phyloP scores from a whole-genome alignment of 2,329 filamentous ascomycete species.

The Claviceps citrina region DNA sequence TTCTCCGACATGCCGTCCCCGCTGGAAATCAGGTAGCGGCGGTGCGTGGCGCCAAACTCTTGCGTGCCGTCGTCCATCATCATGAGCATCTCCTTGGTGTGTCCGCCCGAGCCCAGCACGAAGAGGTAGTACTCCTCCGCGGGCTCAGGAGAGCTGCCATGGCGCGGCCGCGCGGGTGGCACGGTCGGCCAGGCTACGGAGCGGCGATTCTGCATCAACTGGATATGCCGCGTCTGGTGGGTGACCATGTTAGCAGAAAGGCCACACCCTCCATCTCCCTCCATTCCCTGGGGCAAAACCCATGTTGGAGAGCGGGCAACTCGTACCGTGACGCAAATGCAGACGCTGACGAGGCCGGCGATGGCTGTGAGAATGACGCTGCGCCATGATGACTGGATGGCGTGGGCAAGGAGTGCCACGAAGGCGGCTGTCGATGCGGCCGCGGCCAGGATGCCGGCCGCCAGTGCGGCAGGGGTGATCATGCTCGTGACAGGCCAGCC shows the following conservation, averaged over 20 bases:
- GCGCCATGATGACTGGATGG: slow-evolving; percentile 2
- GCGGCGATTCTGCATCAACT: slow-evolving; percentile 13
- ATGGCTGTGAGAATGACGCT: slow-evolving; percentile 7
- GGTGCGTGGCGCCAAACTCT: slow-evolving; percentile 38
- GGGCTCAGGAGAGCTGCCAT: neutral
- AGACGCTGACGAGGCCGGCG: slow-evolving; percentile 9
- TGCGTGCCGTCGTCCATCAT: slow-evolving; percentile 52
- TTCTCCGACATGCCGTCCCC: slow-evolving; percentile 55
- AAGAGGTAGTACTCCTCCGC: slow-evolving; percentile 46
- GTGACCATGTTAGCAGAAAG: too few relatives aligned
- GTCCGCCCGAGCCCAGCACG: slow-evolving; percentile 82
- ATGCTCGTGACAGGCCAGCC: too few relatives aligned
- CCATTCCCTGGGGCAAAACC: too few relatives aligned
- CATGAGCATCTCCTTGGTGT: slow-evolving; percentile 87
- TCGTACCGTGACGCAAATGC: slow-evolving; percentile 19
- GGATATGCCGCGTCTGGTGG: slow-evolving; percentile 16
- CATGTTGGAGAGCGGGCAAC: too few relatives aligned
- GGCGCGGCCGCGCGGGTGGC: neutral
- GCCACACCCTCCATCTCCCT: too few relatives aligned
- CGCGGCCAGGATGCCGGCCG: neutral
- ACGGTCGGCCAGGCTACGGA: slow-evolving; percentile 7
- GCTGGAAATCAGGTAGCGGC: slow-evolving; percentile 68
- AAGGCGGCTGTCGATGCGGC: neutral
- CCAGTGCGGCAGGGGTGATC: neutral
- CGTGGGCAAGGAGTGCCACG: neutral